Evolutionary conservation across 176 grass and related monocot genomes (phyloP).

Genomic region (Microstegium vimineum): DNA sequence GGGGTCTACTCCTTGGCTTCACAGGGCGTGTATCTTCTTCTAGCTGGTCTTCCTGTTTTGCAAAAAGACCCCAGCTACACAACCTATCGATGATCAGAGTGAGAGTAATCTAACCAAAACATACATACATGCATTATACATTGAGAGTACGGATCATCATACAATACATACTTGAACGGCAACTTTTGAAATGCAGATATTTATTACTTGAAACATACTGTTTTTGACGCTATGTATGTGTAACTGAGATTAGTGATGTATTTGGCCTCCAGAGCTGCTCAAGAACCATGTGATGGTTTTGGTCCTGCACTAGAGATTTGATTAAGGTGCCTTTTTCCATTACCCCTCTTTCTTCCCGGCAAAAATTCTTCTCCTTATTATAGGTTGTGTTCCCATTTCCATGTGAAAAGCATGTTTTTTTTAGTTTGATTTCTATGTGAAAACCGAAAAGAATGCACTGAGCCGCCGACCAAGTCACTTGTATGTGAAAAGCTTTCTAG

Average conservation of each 20-base stretch:
- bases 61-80: slow-evolving; percentile 19
- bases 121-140: no score
- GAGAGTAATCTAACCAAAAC: background rate
- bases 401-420: background rate
- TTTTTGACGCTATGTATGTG: background rate
- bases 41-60: background rate
- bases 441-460: no score
- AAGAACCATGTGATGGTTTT: background rate
- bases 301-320: background rate
- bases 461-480: no score
- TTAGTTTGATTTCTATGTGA: no score
- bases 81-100: background rate
- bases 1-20: background rate
- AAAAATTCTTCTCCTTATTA: background rate
- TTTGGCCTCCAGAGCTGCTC: background rate
- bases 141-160: no score
- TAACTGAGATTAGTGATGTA: background rate
- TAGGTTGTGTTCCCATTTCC: background rate
- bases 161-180: background rate
- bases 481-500: no score
- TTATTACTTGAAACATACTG: background rate
- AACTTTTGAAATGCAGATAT: background rate
- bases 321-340: background rate
- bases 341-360: no score
- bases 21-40: background rate